Percentiles rank a stretch among this genome's conserved stretches.
Conservation (phyloP, 164 flowering plant genomes). For the Berberis thunbergii region DNA sequence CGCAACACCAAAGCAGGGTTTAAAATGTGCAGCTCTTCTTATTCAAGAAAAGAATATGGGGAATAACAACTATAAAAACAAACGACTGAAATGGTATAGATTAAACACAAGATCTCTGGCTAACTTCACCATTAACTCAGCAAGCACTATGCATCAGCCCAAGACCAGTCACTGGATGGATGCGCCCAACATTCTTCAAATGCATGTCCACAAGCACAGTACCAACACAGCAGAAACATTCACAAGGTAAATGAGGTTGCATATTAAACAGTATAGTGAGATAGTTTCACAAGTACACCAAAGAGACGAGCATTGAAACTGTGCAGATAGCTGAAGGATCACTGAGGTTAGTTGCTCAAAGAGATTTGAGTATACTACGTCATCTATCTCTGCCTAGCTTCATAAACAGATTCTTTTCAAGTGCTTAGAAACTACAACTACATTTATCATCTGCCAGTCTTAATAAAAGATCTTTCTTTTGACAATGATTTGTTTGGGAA, state of each 20-base stretch:
- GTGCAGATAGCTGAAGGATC: too few relatives aligned
- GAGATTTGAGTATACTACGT: too few relatives aligned
- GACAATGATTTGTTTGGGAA: neutral
- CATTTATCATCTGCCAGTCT: too few relatives aligned
- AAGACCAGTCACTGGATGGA: slow-evolving; percentile 25
- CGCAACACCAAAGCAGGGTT: slow-evolving; percentile 12
- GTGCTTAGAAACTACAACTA: too few relatives aligned
- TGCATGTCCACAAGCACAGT: slow-evolving; percentile 13
- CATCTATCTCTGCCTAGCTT: too few relatives aligned
- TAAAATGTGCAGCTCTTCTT: slow-evolving; percentile 22
- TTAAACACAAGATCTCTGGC: slow-evolving; percentile 19
- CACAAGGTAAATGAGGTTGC: too few relatives aligned
- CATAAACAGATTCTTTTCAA: too few relatives aligned
- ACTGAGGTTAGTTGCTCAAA: too few relatives aligned
- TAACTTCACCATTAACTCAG: slow-evolving; percentile 35
- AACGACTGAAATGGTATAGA: slow-evolving; percentile 13
- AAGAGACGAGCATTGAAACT: too few relatives aligned
- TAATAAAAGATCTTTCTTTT: too few relatives aligned
- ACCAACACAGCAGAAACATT: neutral
- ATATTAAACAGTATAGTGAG: too few relatives aligned
- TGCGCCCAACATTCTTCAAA: slow-evolving; percentile 33
- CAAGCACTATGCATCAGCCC: slow-evolving; percentile 13
- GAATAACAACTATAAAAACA: slow-evolving; percentile 8
- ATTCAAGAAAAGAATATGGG: slow-evolving; percentile 21
- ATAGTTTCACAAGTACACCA: too few relatives aligned